Conservation (phyloP, 192 early-diverging fungal genomes). For the Mycoemilia scoparia region DNA sequence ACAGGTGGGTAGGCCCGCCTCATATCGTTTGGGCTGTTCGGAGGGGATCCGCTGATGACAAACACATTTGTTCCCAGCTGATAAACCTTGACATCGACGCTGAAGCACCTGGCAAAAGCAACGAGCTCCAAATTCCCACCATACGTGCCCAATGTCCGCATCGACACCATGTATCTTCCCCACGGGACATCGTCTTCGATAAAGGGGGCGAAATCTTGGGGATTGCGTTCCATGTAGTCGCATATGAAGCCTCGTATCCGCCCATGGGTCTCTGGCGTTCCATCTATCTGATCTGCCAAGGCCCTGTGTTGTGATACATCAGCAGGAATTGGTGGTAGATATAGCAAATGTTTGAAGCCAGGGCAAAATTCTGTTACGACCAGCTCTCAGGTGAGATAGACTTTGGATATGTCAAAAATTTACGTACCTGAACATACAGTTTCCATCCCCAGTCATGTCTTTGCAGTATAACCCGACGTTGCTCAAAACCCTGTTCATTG, state of each 20-base stretch:
- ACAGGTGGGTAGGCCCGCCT: conserved; percentile 26
- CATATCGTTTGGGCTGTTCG: conserved; percentile 13
- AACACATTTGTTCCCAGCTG: conserved; percentile 45
- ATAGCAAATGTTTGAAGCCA: background rate
- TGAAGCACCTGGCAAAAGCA: conserved; percentile 42
- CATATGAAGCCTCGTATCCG: conserved; percentile 36
- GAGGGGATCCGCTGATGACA: conserved; percentile 44
- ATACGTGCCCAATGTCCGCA: conserved; percentile 40
- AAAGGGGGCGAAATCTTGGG: conserved; percentile 41
- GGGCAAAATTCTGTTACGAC: background rate
- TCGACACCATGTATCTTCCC: conserved; percentile 33
- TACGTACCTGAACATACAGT: conserved; percentile 44
- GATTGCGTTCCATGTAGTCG: conserved; percentile 36
- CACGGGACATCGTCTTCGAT: conserved; percentile 42
- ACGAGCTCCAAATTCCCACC: conserved; percentile 60
- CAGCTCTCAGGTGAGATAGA: background rate
- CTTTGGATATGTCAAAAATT: background rate
- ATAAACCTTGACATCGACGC: conserved; percentile 49
- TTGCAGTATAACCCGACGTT: conserved; percentile 40
- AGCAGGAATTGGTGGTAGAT: background rate
- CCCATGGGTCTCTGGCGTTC: conserved; percentile 34
- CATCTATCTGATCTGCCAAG: conserved; percentile 50
- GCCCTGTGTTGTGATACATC: conserved; percentile 18
- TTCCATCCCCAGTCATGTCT: conserved; percentile 53
- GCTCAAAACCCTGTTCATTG: too few species aligned